Evolutionary conservation across 129 eudicot species (phyloP).

Genomic region (Pulicaria dysenterica): DNA sequence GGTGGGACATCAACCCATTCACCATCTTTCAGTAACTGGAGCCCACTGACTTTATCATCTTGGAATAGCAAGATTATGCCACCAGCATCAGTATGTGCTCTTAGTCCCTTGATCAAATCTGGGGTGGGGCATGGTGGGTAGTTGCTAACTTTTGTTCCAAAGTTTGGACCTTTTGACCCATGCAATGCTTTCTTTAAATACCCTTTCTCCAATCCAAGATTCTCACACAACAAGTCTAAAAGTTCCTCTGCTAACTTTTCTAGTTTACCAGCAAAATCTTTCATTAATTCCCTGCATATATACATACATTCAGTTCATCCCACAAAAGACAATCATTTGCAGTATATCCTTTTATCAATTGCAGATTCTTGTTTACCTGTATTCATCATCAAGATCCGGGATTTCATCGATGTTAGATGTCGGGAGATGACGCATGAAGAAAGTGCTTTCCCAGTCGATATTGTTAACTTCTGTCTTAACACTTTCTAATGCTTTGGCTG

Average conservation of each 20-base stretch:
- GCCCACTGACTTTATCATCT: conserved; percentile 68
- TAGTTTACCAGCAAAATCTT: conserved; percentile 50
- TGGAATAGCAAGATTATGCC: conserved; percentile 69
- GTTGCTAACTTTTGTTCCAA: conserved; percentile 74
- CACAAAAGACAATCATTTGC: background rate
- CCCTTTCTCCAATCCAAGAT: conserved; percentile 66
- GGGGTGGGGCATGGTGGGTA: conserved; percentile 78
- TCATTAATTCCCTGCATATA: conserved; percentile 52
- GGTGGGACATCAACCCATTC: conserved; percentile 72
- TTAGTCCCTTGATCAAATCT: conserved; percentile 60
- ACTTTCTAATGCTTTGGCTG: conserved; percentile 49
- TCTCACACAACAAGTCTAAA: conserved; percentile 62
- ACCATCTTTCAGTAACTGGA: conserved; percentile 63
- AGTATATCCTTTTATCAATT: background rate
- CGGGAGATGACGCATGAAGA: conserved; percentile 58
- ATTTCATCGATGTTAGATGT: conserved; percentile 47
- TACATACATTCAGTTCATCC: background rate
- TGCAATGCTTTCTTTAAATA: conserved; percentile 53
- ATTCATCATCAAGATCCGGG: conserved; percentile 50
- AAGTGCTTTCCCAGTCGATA: conserved; percentile 64
- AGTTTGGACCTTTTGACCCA: conserved; percentile 61
- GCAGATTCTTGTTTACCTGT: conserved; percentile 35
- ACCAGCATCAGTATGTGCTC: conserved; percentile 78
- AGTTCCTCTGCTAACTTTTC: conserved; percentile 59
- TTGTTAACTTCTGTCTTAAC: conserved; percentile 47